Evolutionary conservation across 345 rosid genomes (phyloP), one percentile per base, ranked within the genome.

Genomic region (Xanthoceras sorbifolium): DNA sequence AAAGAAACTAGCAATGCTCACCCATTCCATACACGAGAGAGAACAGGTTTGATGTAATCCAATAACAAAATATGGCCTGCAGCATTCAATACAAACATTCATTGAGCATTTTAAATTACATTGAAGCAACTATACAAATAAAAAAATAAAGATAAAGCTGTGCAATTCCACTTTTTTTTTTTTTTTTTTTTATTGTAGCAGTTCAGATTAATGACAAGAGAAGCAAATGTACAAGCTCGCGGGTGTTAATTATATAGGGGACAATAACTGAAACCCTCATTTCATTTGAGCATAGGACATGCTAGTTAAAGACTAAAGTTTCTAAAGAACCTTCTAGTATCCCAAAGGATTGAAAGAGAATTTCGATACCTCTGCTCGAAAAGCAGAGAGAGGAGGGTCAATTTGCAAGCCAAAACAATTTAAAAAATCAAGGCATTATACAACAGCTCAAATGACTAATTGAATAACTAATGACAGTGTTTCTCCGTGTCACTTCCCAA

Each of bases 61-160:
- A 92, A 77, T 93, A 95, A 79, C 96, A 92, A 80, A 92, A 92
- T 75, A 93, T 83, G 62, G 99, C 99, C 98, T 94, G 98, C 85
- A 75, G 40, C 46, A 18, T 57, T 9, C 18, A 46, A 76, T 48
- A 73, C 31, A 48, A 74, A 3, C 31, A 64, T 14, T 48, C 15
- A n/a, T 29, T 32, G 29, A 28, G 42, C 60, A 46, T 31, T 63
- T 64, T 14, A 22, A 73, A n/a, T 10, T 26, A 15, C 17, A 48
- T 9, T 64, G 12, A 42, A n/a, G 28, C 32, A 74, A 74, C 8
- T 5, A 12, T 28, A 26, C 52, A 64, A 22, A 46, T 20, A 63
- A 48, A 7, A 60, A 68, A 6, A 12, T 9, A 62, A 18, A 36
- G 40, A 60, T 9, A 42, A 9, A 52, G 7, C 34, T 10, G 14